phyloP scores from a whole-genome alignment of 257 asterid genomes.

The Salvia hispanica region DNA sequence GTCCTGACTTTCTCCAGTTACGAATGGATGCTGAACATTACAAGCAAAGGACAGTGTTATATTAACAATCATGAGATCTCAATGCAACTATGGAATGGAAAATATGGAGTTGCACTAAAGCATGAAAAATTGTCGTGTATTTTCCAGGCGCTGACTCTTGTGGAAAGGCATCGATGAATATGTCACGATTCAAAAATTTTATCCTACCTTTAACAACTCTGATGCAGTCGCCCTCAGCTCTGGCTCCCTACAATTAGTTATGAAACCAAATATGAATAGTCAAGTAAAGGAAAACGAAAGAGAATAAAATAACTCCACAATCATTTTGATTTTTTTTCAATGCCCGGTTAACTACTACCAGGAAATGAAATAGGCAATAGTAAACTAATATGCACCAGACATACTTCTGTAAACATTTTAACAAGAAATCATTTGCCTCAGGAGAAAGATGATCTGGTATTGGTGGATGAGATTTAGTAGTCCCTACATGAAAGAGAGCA shows the following conservation, averaged over 20 bases:
- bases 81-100: slow-evolving; percentile 12
- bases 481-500: slow-evolving; percentile 95
- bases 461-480: slow-evolving; percentile 99
- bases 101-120: background rate
- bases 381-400: slow-evolving; percentile 34
- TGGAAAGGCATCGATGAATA: slow-evolving; percentile 4
- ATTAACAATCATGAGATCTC: slow-evolving; percentile 4
- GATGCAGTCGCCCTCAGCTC: slow-evolving; percentile 79
- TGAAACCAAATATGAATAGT: slow-evolving; percentile 28
- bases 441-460: slow-evolving; percentile 95
- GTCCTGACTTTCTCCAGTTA: slow-evolving; percentile 74
- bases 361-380: slow-evolving; percentile 14
- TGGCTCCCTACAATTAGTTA: slow-evolving; percentile 73
- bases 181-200: slow-evolving; percentile 19
- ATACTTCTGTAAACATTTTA: slow-evolving; percentile 91
- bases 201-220: slow-evolving; percentile 80
- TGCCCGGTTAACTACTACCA: slow-evolving; percentile 13
- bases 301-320: slow-evolving; percentile 13
- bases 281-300: slow-evolving; percentile 18
- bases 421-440: slow-evolving; percentile 85
- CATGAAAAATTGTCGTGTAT: slow-evolving; percentile 16
- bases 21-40: slow-evolving; percentile 88
- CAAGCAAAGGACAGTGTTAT: slow-evolving; percentile 31
- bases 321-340: slow-evolving; percentile 13
- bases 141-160: background rate